phyloP scores from a whole-genome alignment of 23 red algal genomes.

The Chondrus crispus region DNA sequence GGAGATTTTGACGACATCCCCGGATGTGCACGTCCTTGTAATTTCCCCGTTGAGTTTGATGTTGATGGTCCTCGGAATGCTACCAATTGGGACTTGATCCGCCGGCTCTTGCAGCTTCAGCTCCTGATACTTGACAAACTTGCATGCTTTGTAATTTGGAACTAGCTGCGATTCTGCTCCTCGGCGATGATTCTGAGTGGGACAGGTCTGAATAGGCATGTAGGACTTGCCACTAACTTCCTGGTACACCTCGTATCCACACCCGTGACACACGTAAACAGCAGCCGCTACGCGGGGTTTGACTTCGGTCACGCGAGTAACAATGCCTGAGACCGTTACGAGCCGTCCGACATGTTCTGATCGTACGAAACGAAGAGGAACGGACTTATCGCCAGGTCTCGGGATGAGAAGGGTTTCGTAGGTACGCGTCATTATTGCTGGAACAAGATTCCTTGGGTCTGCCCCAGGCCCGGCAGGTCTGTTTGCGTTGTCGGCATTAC shows the following conservation, averaged over 20 bases:
- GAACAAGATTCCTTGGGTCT: constrained; percentile 79
- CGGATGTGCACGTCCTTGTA: constrained; percentile 70
- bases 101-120: constrained; percentile 94
- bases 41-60: constrained; percentile 85
- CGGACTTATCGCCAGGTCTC: constrained; percentile 63
- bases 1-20: constrained; percentile 77
- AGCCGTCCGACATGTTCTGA: constrained; percentile 86
- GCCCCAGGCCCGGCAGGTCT: constrained; percentile 37
- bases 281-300: constrained; percentile 82
- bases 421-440: constrained; percentile 57
- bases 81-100: constrained; percentile 94
- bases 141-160: constrained; percentile 69
- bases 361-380: constrained; percentile 75
- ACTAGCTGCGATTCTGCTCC: constrained; percentile 56
- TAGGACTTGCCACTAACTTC: constrained; percentile 69
- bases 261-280: constrained; percentile 81
- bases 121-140: constrained; percentile 97
- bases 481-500: constrained; percentile 31
- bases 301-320: constrained; percentile 91
- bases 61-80: constrained; percentile 93
- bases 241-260: constrained; percentile 96
- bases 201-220: constrained; percentile 83
- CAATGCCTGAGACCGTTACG: constrained; percentile 84
- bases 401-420: constrained; percentile 88
- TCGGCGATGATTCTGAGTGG: constrained; percentile 35